Conservation (phyloP, 192 early-diverging fungal genomes). For the Spizellomyces sp. region DNA sequence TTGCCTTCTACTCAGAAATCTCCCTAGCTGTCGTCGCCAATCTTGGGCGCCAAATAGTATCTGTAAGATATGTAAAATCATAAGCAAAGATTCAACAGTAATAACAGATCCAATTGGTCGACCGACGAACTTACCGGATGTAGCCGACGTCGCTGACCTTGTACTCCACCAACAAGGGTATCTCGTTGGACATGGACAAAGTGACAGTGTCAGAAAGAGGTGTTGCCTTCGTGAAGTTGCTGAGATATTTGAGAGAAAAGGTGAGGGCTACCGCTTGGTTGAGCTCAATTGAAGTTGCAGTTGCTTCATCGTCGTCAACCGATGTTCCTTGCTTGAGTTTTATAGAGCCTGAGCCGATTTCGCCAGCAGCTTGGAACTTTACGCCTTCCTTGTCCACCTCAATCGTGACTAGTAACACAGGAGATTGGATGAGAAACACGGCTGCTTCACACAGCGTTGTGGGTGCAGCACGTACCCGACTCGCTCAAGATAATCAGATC, state of each 20-base stretch:
- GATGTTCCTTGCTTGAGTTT: slow-evolving; percentile 71
- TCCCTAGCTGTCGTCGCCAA: slow-evolving; percentile 56
- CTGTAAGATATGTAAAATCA: slow-evolving; percentile 20
- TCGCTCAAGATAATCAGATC: slow-evolving; percentile 86
- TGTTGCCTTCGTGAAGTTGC: slow-evolving; percentile 94
- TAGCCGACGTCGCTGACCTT: slow-evolving; percentile 85
- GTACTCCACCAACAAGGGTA: slow-evolving; percentile 94
- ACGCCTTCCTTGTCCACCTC: slow-evolving; percentile 92
- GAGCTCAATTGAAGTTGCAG: slow-evolving; percentile 76
- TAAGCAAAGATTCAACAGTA: not conserved
- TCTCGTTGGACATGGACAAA: slow-evolving; percentile 80
- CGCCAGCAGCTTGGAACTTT: slow-evolving; percentile 85
- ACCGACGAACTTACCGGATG: slow-evolving; percentile 62
- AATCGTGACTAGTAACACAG: slow-evolving; percentile 64
- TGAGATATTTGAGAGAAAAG: slow-evolving; percentile 92
- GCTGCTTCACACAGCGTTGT: not conserved
- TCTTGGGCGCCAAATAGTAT: slow-evolving; percentile 87
- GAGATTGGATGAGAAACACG: no score
- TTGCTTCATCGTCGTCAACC: slow-evolving; percentile 66
- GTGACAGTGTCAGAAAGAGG: slow-evolving; percentile 76
- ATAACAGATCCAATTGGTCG: not conserved
- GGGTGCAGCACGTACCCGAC: slow-evolving; percentile 53
- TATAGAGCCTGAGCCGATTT: slow-evolving; percentile 83
- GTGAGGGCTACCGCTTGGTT: slow-evolving; percentile 78
- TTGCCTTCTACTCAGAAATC: no score